A percentile compares a stretch with the other conserved stretches of the same genome.
Conservation (phyloP, 2,329 filamentous ascomycete species). For the Colletotrichum orbiculare region DNA sequence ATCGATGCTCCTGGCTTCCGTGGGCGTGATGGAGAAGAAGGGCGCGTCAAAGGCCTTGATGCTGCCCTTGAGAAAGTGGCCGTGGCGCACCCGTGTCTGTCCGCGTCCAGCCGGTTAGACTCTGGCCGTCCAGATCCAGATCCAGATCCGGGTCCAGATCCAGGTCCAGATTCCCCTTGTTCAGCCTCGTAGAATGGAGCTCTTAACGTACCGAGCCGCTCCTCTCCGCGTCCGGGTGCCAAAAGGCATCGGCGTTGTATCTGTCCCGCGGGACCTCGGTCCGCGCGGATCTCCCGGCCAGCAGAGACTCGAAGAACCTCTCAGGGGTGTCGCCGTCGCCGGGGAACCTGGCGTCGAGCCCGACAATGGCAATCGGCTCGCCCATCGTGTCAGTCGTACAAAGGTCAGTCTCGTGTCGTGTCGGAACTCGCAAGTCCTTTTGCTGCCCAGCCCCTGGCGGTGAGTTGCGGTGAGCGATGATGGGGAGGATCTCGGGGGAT, state of each 20-base stretch:
- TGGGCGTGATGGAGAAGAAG: constrained; percentile 44
- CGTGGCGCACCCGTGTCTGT: constrained; percentile 39
- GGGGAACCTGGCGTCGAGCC: constrained; percentile 58
- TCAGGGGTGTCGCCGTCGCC: constrained; percentile 53
- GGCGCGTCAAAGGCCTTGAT: constrained; percentile 40
- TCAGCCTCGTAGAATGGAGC: background rate
- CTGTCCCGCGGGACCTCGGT: constrained; percentile 42
- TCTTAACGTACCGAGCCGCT: constrained; percentile 40
- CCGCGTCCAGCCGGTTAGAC: background rate
- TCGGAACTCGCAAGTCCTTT: background rate
- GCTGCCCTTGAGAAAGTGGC: constrained; percentile 43
- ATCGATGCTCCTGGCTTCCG: constrained; percentile 45
- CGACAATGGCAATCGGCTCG: constrained; percentile 58
- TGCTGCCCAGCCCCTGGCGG: constrained; percentile 19
- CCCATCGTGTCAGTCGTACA: constrained; percentile 27
- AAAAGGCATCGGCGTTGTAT: constrained; percentile 46
- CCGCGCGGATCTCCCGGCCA: constrained; percentile 42
- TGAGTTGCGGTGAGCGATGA: constrained; percentile 14
- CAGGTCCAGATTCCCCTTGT: background rate
- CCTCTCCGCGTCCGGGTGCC: constrained; percentile 43
- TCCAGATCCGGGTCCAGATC: no score
- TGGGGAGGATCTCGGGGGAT: background rate
- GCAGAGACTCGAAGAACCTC: constrained; percentile 57
- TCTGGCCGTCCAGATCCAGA: background rate
- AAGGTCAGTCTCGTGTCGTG: background rate